Evolutionary conservation across 1,284 basidiomycete genomes (phyloP), one percentile per base, ranked within the genome.

Genomic region (Macrocystidia cucumis): DNA sequence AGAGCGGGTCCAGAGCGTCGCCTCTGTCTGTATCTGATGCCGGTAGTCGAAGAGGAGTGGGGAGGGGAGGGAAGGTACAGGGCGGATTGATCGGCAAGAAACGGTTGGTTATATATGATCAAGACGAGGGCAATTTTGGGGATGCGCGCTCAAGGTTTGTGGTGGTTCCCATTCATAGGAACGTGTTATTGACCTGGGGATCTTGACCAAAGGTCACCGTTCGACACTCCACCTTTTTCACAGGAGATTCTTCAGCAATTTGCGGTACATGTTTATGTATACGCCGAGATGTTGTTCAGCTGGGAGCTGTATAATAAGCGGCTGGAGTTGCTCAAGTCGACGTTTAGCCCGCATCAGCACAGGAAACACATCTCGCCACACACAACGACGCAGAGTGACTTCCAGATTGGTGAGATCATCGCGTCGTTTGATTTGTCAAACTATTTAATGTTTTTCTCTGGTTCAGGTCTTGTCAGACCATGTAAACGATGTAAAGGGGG

Each of bases 231-330:
- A n/a, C n/a, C n/a, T n/a, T n/a, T n/a, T n/a, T n/a, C n/a, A n/a
- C n/a, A n/a, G 3, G 43, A 52, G 4, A 47, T 67, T 23, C 51
- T 74, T 17, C 49, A 59, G 11, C 76, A 78, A 45, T 60, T 83
- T 35, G 53, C 67, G 20, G 58, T 59, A 7, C 81, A 88, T 51
- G 60, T 86, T n/a, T 55, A 78, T 25, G 66, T 68, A 0, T 91
- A 90, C 51, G 80, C 80, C 1, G 85, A 91, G 43, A 65, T 81
- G 46, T 61, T 91, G 9, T 75, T 81, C 41, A 63, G 78, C 27
- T 85, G 83, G 75, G 64, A 76, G 42, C 55, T 90, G 29, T 62
- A 72, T 37, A 69, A 74, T 18, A 78, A 83, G 48, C 70, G 88
- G 9, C 58, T 78, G 8, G 81, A 84, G 39, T 60, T 91, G 9